Base-by-base conservation (phyloP, 1,284 basidiomycete genomes). In the Mycena citricolor region DNA sequence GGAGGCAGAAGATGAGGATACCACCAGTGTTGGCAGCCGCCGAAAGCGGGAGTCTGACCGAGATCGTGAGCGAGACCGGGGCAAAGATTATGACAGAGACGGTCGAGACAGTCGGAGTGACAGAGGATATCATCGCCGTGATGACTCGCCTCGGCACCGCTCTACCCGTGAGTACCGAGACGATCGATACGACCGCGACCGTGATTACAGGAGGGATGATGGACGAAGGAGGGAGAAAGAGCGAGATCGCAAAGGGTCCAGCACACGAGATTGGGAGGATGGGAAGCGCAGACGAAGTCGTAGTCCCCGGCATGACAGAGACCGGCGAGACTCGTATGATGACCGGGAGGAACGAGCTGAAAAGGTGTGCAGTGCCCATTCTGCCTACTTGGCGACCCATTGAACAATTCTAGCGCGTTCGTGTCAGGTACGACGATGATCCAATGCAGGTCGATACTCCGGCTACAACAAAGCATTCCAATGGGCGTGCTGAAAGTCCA, bases 1-100 rank as follows among this genome's bases (percentile, higher is more conserved):
- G 32, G 90, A 93, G 55, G 83, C 79, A 37, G 90, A 86, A 4
- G 88, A 90, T 51, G 85, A 90, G 53, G 87, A 86, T 2, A 84
- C 71, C 1, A 89, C 86, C 0, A 80, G 81, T 28, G 50, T 42
- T 0, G 85, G 84, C 1, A 86, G 85, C 54, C 73, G 87, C 41
- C 82, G 76, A 54, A 77, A 86, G 48, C 87, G 88, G 60, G 86
- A 90, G 51, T 84, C 83, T 14, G 44, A 60, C 22, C 73, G 74
- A 23, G 77, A 83, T 21, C 59, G 59, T 3, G 70, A 69, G 13
- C 54, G 55, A 14, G 61, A 68, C 19, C 57, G 59, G 33, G 67
- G 63, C 4, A 56, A 60, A 13, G 64, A 67, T 21, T 51, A 61
- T 21, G 61, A 64, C 0, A 56, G 53, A n/a, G 54, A 57, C 13